A percentile compares a stretch with the other conserved stretches of the same genome.
phyloP scores from a whole-genome alignment of 225 moss, liverwort and hornwort species.

The Takakia lepidozioides region DNA sequence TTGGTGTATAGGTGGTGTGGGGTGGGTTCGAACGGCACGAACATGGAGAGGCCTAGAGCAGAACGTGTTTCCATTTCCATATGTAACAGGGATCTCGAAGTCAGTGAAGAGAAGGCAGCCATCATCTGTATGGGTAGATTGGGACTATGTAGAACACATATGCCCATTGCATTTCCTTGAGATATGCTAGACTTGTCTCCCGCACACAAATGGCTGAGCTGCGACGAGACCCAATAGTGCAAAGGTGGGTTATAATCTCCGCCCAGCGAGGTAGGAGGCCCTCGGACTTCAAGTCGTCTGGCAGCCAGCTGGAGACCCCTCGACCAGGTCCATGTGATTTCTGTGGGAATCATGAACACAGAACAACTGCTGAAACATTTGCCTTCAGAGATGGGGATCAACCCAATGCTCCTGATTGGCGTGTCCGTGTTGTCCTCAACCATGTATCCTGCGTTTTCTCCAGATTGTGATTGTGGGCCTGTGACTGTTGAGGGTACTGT shows the following conservation, averaged over 20 bases:
- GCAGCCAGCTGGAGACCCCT: constrained; percentile 5
- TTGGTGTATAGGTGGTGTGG: too few species aligned
- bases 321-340: constrained; percentile 59
- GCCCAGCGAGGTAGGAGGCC: constrained; percentile 73
- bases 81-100: too few species aligned
- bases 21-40: too few species aligned
- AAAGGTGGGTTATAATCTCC: constrained; percentile 74
- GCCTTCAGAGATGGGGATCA: constrained; percentile 34
- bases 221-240: constrained; percentile 56
- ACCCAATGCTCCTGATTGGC: constrained; percentile 56
- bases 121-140: too few species aligned
- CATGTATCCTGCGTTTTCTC: constrained; percentile 65
- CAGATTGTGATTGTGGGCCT: constrained; percentile 6
- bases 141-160: too few species aligned
- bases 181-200: too few species aligned
- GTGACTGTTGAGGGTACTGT: constrained; percentile 22
- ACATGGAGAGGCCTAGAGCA: too few species aligned
- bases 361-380: constrained; percentile 56
- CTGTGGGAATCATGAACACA: constrained; percentile 51
- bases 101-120: too few species aligned
- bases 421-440: constrained; percentile 60
- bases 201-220: constrained; percentile 81
- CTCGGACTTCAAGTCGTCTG: constrained; percentile 30
- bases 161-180: too few species aligned
- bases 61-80: too few species aligned